These are phyloP conservation scores for Endothia cerciana DNA, from an alignment of 2,329 filamentous ascomycete genomes.

Conservation along the genomic window DNA sequence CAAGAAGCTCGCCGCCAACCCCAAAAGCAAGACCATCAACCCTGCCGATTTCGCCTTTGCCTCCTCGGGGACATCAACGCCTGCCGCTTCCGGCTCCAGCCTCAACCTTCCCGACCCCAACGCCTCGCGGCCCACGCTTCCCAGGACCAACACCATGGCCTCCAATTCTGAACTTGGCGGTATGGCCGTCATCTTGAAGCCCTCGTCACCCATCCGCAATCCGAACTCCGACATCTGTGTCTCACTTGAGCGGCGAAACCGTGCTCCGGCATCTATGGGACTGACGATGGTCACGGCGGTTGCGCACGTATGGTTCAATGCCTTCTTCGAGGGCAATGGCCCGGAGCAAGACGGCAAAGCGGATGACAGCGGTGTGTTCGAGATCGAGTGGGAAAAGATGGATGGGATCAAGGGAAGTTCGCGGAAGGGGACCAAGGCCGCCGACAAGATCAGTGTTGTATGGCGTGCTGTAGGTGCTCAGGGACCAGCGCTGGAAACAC, in stretches of 20 bases:
- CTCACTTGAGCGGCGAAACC: slow-evolving; percentile 84
- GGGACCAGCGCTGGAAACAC: slow-evolving; percentile 33
- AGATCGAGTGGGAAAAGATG: slow-evolving; percentile 69
- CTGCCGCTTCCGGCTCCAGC: slow-evolving; percentile 25
- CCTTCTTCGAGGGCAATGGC: slow-evolving; percentile 84
- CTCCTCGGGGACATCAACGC: slow-evolving; percentile 20
- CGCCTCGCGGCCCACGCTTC: slow-evolving; percentile 22
- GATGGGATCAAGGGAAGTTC: slow-evolving; percentile 93
- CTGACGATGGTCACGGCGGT: slow-evolving; percentile 90
- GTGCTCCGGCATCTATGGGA: slow-evolving; percentile 74
- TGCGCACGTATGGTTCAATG: slow-evolving; percentile 96
- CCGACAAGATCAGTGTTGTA: slow-evolving; percentile 82
- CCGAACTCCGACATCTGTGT: slow-evolving; percentile 88
- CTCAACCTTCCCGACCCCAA: slow-evolving; percentile 23
- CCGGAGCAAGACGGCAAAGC: slow-evolving; percentile 69
- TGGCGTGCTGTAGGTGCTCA: slow-evolving; percentile 63
- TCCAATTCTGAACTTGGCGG: slow-evolving; percentile 60
- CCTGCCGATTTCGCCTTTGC: slow-evolving; percentile 29
- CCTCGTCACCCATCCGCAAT: slow-evolving; percentile 68
- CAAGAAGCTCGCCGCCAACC: slow-evolving; percentile 25
- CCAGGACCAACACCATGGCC: slow-evolving; percentile 30
- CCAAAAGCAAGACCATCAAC: slow-evolving; percentile 38
- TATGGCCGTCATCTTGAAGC: slow-evolving; percentile 78
- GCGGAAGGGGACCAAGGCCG: slow-evolving; percentile 78
- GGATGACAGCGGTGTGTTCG: slow-evolving; percentile 67